Evolutionary conservation across 176 grass and related monocot genomes (phyloP).

Genomic region (Carex kokanica): DNA sequence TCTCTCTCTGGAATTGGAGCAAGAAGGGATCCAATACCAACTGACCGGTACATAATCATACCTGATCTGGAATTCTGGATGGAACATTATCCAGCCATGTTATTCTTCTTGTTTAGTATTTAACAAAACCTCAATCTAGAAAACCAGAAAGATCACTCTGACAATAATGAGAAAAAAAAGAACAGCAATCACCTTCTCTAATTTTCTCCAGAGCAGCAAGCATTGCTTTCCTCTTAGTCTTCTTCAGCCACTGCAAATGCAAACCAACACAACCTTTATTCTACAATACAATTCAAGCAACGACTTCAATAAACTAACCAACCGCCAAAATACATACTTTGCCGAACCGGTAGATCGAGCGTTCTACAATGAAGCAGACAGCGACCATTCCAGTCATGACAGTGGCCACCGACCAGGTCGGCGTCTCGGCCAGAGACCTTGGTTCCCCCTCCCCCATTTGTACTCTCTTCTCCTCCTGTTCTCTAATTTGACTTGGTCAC

Average conservation of each 20-base stretch:
- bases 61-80: not conserved
- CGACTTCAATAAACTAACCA: not conserved
- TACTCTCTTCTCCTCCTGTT: not conserved
- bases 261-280: not conserved
- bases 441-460: conserved; percentile 26
- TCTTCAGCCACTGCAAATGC: conserved; percentile 61
- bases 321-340: conserved; percentile 21
- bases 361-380: conserved; percentile 90
- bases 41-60: not conserved
- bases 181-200: conserved; percentile 50
- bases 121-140: conserved; percentile 1
- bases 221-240: conserved; percentile 98
- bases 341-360: conserved; percentile 69
- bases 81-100: not conserved
- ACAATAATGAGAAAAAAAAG: not conserved
- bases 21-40: not conserved
- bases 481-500: not conserved
- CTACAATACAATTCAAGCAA: conserved; percentile 8
- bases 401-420: conserved; percentile 96
- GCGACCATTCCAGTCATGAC: conserved; percentile 88
- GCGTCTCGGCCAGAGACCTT: conserved; percentile 92
- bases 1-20: not conserved
- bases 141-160: not conserved
- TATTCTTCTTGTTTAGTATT: not conserved
- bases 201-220: conserved; percentile 91